Evolutionary conservation across 768 basidiomycete species (phyloP).

Genomic region (Lactarius akahatsu): DNA sequence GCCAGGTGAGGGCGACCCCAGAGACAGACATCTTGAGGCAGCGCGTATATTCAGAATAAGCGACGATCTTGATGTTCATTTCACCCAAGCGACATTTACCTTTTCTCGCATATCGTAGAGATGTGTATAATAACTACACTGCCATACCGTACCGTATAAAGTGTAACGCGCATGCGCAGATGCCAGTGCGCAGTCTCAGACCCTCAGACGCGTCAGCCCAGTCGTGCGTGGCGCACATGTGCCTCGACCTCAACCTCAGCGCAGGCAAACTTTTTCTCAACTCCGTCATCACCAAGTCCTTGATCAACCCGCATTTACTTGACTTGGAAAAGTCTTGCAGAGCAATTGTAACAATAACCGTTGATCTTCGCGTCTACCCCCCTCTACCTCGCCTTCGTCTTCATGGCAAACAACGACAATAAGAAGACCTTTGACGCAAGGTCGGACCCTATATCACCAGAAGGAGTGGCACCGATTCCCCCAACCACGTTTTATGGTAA

Average conservation of each 20-base stretch:
- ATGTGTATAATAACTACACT: not conserved
- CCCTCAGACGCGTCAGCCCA: not conserved
- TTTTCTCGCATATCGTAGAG: not conserved
- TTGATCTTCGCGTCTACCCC: not conserved
- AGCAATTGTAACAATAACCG: not conserved
- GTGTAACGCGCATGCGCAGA: not conserved
- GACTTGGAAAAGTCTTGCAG: not conserved
- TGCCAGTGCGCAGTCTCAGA: not conserved
- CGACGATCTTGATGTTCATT: not conserved
- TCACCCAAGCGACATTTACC: too few relatives aligned
- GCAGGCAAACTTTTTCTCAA: not conserved
- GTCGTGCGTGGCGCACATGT: constrained; percentile 1
- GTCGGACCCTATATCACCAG: constrained; percentile 1
- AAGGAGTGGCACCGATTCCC: constrained; percentile 31
- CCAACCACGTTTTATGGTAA: constrained; percentile 28
- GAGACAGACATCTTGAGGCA: not conserved
- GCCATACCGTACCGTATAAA: not conserved
- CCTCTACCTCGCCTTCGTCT: not conserved
- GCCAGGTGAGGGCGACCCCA: too few relatives aligned
- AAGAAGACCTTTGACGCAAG: constrained; percentile 10
- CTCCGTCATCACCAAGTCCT: not conserved
- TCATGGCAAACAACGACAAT: constrained; percentile 20
- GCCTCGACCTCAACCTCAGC: not conserved
- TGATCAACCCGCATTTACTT: not conserved
- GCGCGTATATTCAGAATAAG: not conserved